Base-by-base conservation (phyloP, 345 rosid genomes). In the Hypericum perforatum region DNA sequence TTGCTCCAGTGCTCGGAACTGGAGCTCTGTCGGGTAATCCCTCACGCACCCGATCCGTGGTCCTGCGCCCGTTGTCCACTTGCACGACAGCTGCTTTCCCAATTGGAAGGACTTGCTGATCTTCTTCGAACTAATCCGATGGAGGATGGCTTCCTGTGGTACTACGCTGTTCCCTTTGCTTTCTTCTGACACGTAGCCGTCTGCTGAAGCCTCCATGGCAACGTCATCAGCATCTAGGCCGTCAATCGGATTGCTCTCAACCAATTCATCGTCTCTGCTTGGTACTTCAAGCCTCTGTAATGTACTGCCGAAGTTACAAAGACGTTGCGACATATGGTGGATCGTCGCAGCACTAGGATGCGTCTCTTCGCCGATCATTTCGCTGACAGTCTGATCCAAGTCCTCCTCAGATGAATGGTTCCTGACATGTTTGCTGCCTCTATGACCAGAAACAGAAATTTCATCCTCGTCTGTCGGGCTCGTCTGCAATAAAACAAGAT, bases 31-130 rank as follows among this genome's bases (percentile, higher is more conserved):
- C 4, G 98, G 98, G 62, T 76, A 86, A 63, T 85, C 91, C 67
- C 94, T 78, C 11, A 92, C 94, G n/a, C 91, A 88, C 51, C 98
- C 86, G 0, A 88, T 88, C 22, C 95, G 78, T 7, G 98, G 97
- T 54, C 98, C 98, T 37, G 95, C 98, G 50, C 98, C 98, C 11
- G 97, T 80, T 37, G 95, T 88, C 98, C 98, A 85, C 57, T 64
- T 83, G 76, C 86, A 76, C 16, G 95, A 83, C 53, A 89, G 53
- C 65, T 85, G 94, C 73, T 65, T 84, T 49, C 97, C 98, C 46
- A 85, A 56, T 56, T 92, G 98, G 68, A 68, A 83, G 1, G 98
- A 82, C 43, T 68, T 71, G 13, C 47, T 67, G 73, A 65, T 78
- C 61, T 70, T 77, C 53, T 61, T 81, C 5, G 91, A 89, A 59